Percentiles rank a stretch among this genome's conserved stretches.
These are phyloP conservation scores for Oryza officinalis DNA, from an alignment of 176 grass and related monocot genomes.

Conservation along the genomic window DNA sequence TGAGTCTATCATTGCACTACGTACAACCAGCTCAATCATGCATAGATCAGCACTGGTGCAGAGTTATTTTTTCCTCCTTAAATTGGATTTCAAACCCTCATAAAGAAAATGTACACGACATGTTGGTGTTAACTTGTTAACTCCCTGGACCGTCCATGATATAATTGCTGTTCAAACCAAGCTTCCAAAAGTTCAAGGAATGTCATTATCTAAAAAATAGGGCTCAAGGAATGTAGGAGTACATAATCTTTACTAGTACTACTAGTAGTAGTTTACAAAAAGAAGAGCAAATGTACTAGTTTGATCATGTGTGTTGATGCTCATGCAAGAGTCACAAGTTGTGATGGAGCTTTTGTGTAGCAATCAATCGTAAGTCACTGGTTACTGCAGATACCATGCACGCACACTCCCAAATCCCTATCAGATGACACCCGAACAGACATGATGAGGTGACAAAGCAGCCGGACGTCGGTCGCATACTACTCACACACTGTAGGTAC, in stretches of 20 bases:
- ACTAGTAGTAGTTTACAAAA: neutral
- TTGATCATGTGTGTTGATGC: too few species aligned
- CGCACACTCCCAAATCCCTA: neutral
- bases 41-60: neutral
- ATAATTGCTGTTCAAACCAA: neutral
- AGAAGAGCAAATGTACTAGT: neutral
- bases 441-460: conserved; percentile 15
- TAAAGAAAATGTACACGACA: neutral
- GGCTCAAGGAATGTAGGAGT: too few species aligned
- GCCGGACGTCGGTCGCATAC: neutral
- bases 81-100: neutral
- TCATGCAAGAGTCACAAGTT: too few species aligned
- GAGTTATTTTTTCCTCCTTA: neutral
- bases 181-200: too few species aligned
- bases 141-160: too few species aligned
- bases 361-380: neutral
- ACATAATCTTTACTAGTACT: neutral
- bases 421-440: neutral
- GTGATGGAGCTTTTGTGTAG: neutral
- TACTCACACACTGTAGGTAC: neutral
- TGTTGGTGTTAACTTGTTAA: too few species aligned
- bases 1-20: conserved; percentile 5
- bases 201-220: too few species aligned
- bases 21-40: conserved; percentile 30
- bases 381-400: neutral